A percentile compares a stretch with the other conserved stretches of the same genome.
These are phyloP conservation scores for Mrakia blollopis DNA, from an alignment of 768 basidiomycete genomes.

Conservation along the genomic window DNA sequence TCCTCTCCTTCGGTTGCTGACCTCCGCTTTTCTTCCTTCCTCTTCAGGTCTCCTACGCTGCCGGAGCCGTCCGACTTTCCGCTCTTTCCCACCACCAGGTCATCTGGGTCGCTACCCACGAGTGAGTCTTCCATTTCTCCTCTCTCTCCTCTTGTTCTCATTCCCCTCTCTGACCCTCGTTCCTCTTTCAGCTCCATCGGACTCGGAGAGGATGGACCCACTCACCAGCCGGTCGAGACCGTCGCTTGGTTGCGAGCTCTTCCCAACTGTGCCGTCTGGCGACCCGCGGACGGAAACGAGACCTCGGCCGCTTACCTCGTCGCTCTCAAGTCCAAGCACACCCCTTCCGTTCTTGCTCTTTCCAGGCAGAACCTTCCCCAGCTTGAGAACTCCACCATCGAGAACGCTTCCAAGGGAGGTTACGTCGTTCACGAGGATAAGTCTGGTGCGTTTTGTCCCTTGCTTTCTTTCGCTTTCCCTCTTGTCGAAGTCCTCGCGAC, in stretches of 20 bases:
- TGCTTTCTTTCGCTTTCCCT: no score
- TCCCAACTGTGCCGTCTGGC: slow-evolving; percentile 81
- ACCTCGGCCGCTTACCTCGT: slow-evolving; percentile 86
- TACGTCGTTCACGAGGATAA: slow-evolving; percentile 80
- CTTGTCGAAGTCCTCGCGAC: neutral
- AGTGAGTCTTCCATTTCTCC: slow-evolving; percentile 41
- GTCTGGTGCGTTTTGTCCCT: slow-evolving; percentile 36
- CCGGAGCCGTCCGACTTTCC: slow-evolving; percentile 85
- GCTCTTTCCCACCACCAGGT: slow-evolving; percentile 84
- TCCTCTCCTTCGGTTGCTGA: neutral
- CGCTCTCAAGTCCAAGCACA: slow-evolving; percentile 66
- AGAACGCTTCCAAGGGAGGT: slow-evolving; percentile 74
- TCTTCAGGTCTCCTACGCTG: slow-evolving; percentile 70
- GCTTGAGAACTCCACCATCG: slow-evolving; percentile 78
- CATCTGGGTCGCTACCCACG: slow-evolving; percentile 94
- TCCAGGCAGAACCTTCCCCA: slow-evolving; percentile 91
- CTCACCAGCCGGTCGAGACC: slow-evolving; percentile 91
- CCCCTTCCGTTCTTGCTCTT: slow-evolving; percentile 66
- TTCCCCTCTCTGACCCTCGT: neutral
- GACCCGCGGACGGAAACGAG: slow-evolving; percentile 92
- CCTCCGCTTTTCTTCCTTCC: neutral
- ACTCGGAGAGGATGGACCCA: slow-evolving; percentile 88
- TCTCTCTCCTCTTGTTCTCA: neutral
- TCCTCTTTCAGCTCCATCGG: slow-evolving; percentile 16
- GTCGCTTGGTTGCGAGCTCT: slow-evolving; percentile 77